Evolutionary conservation across 116 monocot genomes (phyloP).

Genomic region (Trichopus zeylanicus): DNA sequence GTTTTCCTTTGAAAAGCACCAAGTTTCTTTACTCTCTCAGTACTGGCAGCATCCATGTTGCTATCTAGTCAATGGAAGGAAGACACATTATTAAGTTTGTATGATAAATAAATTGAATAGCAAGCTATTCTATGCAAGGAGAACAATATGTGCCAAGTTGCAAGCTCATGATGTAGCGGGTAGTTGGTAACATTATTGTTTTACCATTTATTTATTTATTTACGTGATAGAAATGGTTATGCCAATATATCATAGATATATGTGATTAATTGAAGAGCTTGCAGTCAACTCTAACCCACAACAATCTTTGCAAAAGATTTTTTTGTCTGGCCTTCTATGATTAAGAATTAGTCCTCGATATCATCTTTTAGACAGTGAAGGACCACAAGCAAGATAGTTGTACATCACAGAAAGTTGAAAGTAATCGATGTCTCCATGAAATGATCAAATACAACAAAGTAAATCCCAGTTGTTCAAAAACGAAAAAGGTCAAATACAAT

Average conservation of each 20-base stretch:
- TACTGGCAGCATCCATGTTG: constrained; percentile 19
- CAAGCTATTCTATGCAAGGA: background rate
- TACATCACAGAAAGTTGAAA: background rate
- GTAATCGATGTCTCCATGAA: background rate
- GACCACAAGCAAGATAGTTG: background rate
- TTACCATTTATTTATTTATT: too few species aligned
- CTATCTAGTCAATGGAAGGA: constrained; percentile 16
- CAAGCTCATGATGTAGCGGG: too few species aligned
- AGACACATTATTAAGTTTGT: background rate
- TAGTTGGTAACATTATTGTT: too few species aligned
- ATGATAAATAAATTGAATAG: too few species aligned
- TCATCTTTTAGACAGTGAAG: background rate
- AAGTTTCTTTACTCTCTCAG: constrained; percentile 57
- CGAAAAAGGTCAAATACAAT: too few species aligned
- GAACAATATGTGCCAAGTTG: too few species aligned
- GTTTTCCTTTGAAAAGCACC: constrained; percentile 81
- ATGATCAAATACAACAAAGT: background rate
- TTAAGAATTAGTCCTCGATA: too few species aligned
- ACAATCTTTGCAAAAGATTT: too few species aligned
- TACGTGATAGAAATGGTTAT: too few species aligned
- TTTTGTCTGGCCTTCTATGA: background rate
- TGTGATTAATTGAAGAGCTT: background rate
- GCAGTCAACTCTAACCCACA: too few species aligned
- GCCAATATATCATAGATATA: too few species aligned
- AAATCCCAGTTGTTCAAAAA: too few species aligned